Evolutionary conservation across 106 monocot species (phyloP).

Genomic region (Dendrobium nobile): DNA sequence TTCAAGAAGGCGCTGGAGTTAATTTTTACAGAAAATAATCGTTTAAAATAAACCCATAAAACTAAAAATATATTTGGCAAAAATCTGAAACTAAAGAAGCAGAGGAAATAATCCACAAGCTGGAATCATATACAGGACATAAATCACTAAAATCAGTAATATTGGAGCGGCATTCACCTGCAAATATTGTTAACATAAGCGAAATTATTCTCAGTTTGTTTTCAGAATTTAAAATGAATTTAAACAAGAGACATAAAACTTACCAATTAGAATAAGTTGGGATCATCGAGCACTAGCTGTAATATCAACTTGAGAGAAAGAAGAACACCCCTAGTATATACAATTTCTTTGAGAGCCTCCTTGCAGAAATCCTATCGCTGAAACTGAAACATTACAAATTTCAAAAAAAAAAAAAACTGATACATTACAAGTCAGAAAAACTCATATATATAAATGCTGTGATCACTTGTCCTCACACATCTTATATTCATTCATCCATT

Average conservation of each 20-base stretch:
- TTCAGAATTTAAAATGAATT: not conserved
- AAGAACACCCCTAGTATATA: not conserved
- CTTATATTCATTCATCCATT: too few species aligned
- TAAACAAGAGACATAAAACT: not conserved
- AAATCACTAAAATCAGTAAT: not conserved
- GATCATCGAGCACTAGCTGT: too few species aligned
- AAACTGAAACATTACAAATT: not conserved
- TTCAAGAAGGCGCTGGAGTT: too few species aligned
- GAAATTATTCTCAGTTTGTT: not conserved
- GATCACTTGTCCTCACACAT: too few species aligned
- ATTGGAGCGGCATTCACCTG: not conserved
- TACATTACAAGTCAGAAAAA: not conserved
- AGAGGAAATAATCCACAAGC: not conserved
- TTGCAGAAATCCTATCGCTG: not conserved
- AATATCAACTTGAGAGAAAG: too few species aligned
- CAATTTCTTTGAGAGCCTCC: not conserved
- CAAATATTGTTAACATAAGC: not conserved
- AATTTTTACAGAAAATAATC: too few species aligned
- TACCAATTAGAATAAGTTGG: not conserved
- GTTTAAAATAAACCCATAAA: too few species aligned
- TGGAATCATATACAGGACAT: not conserved
- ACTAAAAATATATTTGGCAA: too few species aligned
- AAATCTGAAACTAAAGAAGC: not conserved
- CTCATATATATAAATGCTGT: too few species aligned
- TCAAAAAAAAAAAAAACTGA: not conserved